Conservation (phyloP, 1,139 yeast species). For the Taiozyma sp. region DNA sequence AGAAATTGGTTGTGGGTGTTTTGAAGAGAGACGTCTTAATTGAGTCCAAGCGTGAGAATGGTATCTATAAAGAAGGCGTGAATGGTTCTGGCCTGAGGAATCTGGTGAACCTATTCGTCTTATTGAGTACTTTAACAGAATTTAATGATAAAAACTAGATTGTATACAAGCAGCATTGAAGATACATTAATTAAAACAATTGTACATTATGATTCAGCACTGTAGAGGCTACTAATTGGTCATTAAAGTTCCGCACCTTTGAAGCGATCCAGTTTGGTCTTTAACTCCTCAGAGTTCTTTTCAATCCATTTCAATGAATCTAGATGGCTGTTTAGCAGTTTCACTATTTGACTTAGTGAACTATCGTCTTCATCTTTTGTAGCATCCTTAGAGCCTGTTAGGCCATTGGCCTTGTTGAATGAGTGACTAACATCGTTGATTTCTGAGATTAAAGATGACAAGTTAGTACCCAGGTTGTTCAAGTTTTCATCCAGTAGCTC, state of each 20-base stretch:
- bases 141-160: constrained; percentile 24
- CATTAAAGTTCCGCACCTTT: constrained; percentile 16
- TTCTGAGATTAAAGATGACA: constrained; percentile 73
- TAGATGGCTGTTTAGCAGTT: constrained; percentile 79
- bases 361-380: constrained; percentile 32
- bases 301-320: constrained; percentile 89
- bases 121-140: constrained; percentile 50
- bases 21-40: constrained; percentile 57
- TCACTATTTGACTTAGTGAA: constrained; percentile 57
- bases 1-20: constrained; percentile 56
- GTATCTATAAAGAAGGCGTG: constrained; percentile 17
- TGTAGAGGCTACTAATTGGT: background rate
- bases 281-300: constrained; percentile 59
- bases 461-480: constrained; percentile 68
- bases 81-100: constrained; percentile 36
- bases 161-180: background rate
- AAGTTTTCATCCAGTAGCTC: constrained; percentile 79
- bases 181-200: background rate
- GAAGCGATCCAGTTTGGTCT: constrained; percentile 47
- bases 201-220: constrained; percentile 6
- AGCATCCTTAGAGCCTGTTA: constrained; percentile 24
- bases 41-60: constrained; percentile 23
- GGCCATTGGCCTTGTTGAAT: constrained; percentile 50
- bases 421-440: constrained; percentile 83
- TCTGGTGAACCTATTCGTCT: constrained; percentile 49